A percentile compares a stretch with the other conserved stretches of the same genome.
Conservation (phyloP, 192 early-diverging fungal genomes). For the Backusella westeae region DNA sequence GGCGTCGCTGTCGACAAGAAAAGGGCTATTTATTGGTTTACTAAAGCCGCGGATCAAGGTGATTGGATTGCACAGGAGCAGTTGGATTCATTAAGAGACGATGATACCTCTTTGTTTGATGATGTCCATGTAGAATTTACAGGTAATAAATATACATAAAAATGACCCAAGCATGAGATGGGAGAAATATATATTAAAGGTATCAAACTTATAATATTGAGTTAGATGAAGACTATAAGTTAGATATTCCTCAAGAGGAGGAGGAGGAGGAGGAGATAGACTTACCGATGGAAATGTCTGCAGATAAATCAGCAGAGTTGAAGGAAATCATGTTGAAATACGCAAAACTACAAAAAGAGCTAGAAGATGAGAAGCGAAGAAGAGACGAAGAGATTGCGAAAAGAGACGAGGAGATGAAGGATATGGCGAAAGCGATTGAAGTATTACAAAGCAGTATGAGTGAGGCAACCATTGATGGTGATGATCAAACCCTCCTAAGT, state of each 20-base stretch:
- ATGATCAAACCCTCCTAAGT: background rate
- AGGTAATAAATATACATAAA: background rate
- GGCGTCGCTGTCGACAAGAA: background rate
- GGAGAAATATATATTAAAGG: background rate
- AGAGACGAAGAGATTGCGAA: background rate
- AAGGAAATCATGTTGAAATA: background rate
- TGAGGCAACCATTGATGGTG: background rate
- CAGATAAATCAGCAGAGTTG: background rate
- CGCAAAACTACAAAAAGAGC: background rate
- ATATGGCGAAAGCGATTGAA: background rate
- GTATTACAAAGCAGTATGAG: background rate
- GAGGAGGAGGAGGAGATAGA: background rate
- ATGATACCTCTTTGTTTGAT: background rate
- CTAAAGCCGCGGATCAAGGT: background rate
- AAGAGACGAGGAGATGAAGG: background rate
- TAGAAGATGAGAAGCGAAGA: background rate
- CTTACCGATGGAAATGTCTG: background rate
- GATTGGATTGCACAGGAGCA: constrained; percentile 1
- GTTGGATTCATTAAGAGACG: background rate
- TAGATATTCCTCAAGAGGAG: background rate
- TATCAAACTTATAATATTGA: too few species aligned
- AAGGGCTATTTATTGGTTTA: background rate
- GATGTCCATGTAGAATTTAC: background rate
- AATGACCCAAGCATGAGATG: background rate
- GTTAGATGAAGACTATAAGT: background rate